These are phyloP conservation scores for Calophaca sinica DNA, from an alignment of 306 rosid species.

Conservation along the genomic window DNA sequence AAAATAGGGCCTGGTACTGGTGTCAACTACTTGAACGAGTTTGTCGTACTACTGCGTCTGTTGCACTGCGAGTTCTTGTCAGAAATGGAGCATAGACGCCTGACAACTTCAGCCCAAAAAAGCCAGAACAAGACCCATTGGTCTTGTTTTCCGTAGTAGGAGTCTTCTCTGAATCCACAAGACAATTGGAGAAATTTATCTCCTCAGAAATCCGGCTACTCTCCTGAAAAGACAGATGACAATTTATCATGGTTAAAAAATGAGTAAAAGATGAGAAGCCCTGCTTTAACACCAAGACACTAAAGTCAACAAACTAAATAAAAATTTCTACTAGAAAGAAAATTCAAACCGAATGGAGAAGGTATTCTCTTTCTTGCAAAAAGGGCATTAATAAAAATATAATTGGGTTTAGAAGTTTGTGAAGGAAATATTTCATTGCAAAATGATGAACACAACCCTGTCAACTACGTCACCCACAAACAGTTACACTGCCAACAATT, in stretches of 20 bases:
- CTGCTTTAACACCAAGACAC: background rate
- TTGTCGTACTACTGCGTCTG: conserved; percentile 62
- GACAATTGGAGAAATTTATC: conserved; percentile 27
- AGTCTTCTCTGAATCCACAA: conserved; percentile 32
- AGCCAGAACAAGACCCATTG: conserved; percentile 61
- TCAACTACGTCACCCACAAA: conserved; percentile 5
- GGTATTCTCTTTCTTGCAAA: background rate
- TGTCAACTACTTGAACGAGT: conserved; percentile 55
- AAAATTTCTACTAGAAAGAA: too few species aligned
- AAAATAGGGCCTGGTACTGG: background rate
- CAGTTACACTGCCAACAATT: too few species aligned
- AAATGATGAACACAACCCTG: conserved; percentile 4
- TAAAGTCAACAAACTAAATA: background rate
- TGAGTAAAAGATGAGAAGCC: background rate
- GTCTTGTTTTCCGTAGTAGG: conserved; percentile 41
- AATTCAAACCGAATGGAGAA: conserved; percentile 23
- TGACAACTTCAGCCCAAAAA: conserved; percentile 61
- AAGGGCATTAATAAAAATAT: background rate
- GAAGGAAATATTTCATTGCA: conserved; percentile 31
- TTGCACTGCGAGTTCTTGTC: conserved; percentile 74
- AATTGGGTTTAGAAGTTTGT: background rate
- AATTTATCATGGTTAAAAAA: background rate
- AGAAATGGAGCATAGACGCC: conserved; percentile 50
- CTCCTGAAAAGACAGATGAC: conserved; percentile 56
- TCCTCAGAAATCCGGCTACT: conserved; percentile 51